Percentiles rank a stretch among this genome's conserved stretches.
Evolutionary conservation across 192 early-diverging fungal genomes (phyloP).

Genomic region (Chytriomyces sp.): DNA sequence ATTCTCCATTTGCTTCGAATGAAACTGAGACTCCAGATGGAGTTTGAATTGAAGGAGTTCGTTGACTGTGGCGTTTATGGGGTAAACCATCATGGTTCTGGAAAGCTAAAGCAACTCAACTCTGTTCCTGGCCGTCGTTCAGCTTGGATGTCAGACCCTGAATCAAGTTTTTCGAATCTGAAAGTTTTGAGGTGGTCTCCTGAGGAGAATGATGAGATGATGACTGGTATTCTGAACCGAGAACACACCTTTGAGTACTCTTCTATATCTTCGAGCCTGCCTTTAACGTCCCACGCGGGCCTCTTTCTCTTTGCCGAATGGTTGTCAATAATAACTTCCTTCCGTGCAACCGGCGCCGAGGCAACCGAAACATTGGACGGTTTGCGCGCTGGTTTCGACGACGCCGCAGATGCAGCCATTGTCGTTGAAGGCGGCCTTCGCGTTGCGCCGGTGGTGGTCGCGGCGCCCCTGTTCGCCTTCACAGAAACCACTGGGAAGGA

Average conservation of each 20-base stretch:
- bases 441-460: too few species aligned
- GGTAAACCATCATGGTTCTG: neutral
- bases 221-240: too few species aligned
- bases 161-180: constrained; percentile 34
- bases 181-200: constrained; percentile 34
- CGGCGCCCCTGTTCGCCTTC: too few species aligned
- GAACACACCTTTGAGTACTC: constrained; percentile 50
- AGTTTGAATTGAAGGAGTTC: constrained; percentile 54
- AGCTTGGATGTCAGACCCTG: constrained; percentile 40
- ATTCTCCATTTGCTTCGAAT: constrained; percentile 68
- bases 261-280: constrained; percentile 82
- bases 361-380: too few species aligned
- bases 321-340: too few species aligned
- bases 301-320: constrained; percentile 66
- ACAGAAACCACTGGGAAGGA: too few species aligned
- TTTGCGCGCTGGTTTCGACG: too few species aligned
- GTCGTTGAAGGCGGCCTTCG: too few species aligned
- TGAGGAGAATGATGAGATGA: too few species aligned
- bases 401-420: too few species aligned
- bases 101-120: constrained; percentile 1
- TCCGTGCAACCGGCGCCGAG: too few species aligned
- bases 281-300: constrained; percentile 74
- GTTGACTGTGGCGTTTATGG: constrained; percentile 41
- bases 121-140: constrained; percentile 32
- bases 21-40: constrained; percentile 56